Conservation (phyloP, 2,329 filamentous ascomycete species). For the Nigrospora oryzae region DNA sequence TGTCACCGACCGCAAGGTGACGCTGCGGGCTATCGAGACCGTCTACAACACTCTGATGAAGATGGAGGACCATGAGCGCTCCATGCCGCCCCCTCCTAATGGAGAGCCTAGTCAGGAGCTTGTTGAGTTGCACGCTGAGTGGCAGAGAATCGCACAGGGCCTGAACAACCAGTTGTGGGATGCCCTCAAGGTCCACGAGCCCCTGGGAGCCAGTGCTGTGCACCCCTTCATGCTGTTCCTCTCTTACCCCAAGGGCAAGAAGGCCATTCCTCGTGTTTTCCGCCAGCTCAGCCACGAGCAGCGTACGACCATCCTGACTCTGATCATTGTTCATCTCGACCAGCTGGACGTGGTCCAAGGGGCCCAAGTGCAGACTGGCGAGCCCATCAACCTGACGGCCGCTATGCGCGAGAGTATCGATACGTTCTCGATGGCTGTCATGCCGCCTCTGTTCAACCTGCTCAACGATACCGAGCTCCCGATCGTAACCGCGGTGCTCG, state of each 20-base stretch:
- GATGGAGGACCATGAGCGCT: constrained; percentile 86
- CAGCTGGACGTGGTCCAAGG: constrained; percentile 81
- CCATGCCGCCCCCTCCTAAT: constrained; percentile 56
- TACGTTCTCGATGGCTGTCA: constrained; percentile 78
- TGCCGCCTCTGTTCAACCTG: constrained; percentile 83
- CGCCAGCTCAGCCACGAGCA: constrained; percentile 87
- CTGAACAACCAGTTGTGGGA: constrained; percentile 78
- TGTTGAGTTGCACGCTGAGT: constrained; percentile 69
- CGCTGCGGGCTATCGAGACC: constrained; percentile 78
- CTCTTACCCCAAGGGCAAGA: constrained; percentile 92
- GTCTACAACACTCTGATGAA: constrained; percentile 86
- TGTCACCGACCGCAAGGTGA: constrained; percentile 69
- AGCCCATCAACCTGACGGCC: constrained; percentile 60
- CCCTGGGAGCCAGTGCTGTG: constrained; percentile 65
- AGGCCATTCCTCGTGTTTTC: constrained; percentile 90
- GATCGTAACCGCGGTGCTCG: constrained; percentile 84
- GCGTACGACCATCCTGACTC: constrained; percentile 88
- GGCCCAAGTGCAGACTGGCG: constrained; percentile 65
- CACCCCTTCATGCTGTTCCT: constrained; percentile 97
- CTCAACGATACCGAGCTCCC: constrained; percentile 85
- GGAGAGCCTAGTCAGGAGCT: constrained; percentile 59
- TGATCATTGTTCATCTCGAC: constrained; percentile 91
- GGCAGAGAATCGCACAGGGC: constrained; percentile 61
- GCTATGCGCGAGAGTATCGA: constrained; percentile 86
- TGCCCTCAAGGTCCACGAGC: constrained; percentile 85